Conservation (phyloP, 2,329 filamentous ascomycete species). For the Epichloe sp. region DNA sequence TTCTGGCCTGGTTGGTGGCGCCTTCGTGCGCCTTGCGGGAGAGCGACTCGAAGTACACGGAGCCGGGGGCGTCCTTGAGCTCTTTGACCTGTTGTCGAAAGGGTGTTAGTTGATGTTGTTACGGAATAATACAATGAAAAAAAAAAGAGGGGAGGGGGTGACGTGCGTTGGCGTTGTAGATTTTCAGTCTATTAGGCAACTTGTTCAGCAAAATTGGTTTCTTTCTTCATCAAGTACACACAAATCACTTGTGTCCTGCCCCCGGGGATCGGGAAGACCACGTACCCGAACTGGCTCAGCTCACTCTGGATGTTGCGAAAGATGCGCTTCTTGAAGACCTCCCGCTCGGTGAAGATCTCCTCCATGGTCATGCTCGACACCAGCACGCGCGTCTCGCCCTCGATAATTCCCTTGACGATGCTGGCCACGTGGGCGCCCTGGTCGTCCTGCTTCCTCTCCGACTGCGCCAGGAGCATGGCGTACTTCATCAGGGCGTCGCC, state of each 20-base stretch:
- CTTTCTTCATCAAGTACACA: neutral
- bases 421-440: constrained; percentile 55
- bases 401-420: constrained; percentile 82
- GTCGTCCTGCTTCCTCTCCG: constrained; percentile 30
- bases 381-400: constrained; percentile 73
- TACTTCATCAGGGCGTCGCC: constrained; percentile 65
- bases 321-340: constrained; percentile 64
- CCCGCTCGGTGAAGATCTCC: constrained; percentile 69
- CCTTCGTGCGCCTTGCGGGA: constrained; percentile 77
- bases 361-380: constrained; percentile 89
- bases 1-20: constrained; percentile 63
- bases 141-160: neutral
- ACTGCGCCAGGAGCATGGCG: constrained; percentile 64
- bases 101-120: neutral
- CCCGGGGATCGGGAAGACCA: neutral
- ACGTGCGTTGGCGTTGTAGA: constrained; percentile 47
- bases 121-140: neutral
- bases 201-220: neutral
- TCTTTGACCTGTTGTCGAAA: constrained; percentile 46
- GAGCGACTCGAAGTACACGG: constrained; percentile 72
- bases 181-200: constrained; percentile 39
- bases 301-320: constrained; percentile 67
- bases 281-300: constrained; percentile 51
- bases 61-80: constrained; percentile 67
- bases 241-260: neutral